phyloP scores from a whole-genome alignment of 441 rosid species.

The Hypseocharis bilobata region DNA sequence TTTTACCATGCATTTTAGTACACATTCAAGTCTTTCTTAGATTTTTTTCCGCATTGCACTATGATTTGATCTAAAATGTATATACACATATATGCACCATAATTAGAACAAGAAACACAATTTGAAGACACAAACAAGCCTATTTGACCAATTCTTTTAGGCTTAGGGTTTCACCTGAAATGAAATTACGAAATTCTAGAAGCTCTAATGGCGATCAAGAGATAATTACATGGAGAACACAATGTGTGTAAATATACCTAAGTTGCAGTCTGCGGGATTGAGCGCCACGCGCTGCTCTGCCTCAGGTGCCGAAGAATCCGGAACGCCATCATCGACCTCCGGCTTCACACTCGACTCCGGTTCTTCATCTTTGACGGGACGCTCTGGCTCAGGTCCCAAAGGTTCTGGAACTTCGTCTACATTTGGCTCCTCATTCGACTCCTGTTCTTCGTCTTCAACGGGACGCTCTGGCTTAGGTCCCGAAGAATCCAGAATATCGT shows the following conservation, averaged over 20 bases:
- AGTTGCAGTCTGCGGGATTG: conserved; percentile 29
- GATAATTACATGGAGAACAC: background rate
- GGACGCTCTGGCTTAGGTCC: conserved; percentile 1
- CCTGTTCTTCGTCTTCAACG: too few species aligned
- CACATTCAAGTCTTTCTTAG: background rate
- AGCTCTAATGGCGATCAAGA: background rate
- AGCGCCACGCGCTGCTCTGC: conserved; percentile 23
- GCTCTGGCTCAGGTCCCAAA: too few species aligned
- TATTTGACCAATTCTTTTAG: background rate
- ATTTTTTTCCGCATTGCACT: too few species aligned
- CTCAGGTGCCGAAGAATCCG: background rate
- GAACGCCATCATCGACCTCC: background rate
- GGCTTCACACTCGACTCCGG: conserved; percentile 8
- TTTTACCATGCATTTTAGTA: too few species aligned
- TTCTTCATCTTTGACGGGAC: background rate
- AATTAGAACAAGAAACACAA: background rate
- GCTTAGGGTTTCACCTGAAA: too few species aligned
- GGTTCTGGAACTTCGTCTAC: too few species aligned
- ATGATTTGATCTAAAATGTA: background rate
- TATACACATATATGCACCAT: too few species aligned
- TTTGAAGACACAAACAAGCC: background rate
- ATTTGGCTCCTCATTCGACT: too few species aligned
- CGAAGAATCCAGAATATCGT: background rate
- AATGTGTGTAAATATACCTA: conserved; percentile 17
- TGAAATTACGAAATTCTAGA: too few species aligned